These are phyloP conservation scores for Calophaca sinica DNA, from an alignment of 306 rosid species.

Conservation along the genomic window DNA sequence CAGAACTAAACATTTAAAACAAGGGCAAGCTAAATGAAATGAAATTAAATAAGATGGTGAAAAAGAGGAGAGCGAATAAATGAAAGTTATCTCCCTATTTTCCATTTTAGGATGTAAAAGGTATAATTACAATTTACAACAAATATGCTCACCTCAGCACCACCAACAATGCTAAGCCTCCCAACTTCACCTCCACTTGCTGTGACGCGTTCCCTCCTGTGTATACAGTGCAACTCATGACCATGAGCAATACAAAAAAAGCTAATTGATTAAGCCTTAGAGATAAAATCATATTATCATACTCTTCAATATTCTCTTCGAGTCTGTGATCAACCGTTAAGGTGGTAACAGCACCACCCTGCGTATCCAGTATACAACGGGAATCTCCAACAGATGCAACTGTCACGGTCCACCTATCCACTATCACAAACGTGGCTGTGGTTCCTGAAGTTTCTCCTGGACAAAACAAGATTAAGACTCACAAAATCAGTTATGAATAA, in stretches of 20 bases:
- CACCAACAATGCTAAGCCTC: conserved; percentile 91
- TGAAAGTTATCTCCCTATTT: not conserved
- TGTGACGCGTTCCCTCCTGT: conserved; percentile 92
- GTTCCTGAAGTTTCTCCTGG: conserved; percentile 98
- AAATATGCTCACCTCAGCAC: conserved; percentile 78
- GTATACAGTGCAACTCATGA: conserved; percentile 36
- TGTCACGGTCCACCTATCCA: conserved; percentile 98
- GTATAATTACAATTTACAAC: not conserved
- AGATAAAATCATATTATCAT: conserved; percentile 34
- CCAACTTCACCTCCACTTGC: conserved; percentile 99
- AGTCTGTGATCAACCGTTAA: conserved; percentile 97
- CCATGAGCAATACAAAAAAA: conserved; percentile 26
- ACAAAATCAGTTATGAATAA: conserved; percentile 35
- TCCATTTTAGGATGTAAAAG: not conserved
- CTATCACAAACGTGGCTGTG: conserved; percentile 90
- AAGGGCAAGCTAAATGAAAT: conserved; percentile 29
- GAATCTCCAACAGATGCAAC: conserved; percentile 99
- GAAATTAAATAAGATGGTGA: conserved; percentile 20
- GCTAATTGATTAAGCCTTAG: conserved; percentile 14
- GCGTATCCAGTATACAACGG: conserved; percentile 91
- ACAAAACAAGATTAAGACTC: conserved; percentile 33
- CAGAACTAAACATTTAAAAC: conserved; percentile 42
- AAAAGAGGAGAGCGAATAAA: not conserved
- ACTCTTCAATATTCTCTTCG: conserved; percentile 96
- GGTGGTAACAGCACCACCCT: conserved; percentile 79